phyloP scores from a whole-genome alignment of 2,329 filamentous ascomycete species.

The Dothiorella sarmentorum region DNA sequence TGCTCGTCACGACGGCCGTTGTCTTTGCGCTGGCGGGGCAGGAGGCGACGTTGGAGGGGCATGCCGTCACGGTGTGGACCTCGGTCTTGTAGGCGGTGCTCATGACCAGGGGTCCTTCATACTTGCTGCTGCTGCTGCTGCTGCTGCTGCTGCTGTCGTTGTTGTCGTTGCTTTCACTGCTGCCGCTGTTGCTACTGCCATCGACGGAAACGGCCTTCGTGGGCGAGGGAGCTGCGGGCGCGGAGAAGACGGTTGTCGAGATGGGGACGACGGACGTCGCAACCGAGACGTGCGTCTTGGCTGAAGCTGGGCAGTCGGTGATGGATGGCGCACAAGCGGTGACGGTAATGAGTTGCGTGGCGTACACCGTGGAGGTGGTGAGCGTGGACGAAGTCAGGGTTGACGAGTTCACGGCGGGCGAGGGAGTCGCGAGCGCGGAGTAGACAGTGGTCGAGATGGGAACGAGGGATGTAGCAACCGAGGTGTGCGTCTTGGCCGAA shows the following conservation, averaged over 20 bases:
- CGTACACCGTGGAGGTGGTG: constrained; percentile 6
- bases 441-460: constrained; percentile 6
- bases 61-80: background rate
- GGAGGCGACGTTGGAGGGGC: constrained; percentile 16
- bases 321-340: constrained; percentile 2
- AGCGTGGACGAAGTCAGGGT: background rate
- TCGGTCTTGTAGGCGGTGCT: constrained; percentile 5
- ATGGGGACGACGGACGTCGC: constrained; percentile 3
- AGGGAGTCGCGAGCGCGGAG: no score
- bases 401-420: no score
- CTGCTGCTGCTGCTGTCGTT: background rate
- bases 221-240: background rate
- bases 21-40: constrained; percentile 23
- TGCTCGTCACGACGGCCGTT: background rate
- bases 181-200: background rate
- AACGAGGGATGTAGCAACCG: background rate
- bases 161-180: no score
- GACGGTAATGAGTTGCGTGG: constrained; percentile 7
- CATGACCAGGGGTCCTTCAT: background rate
- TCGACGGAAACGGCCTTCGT: background rate
- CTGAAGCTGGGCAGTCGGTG: constrained; percentile 23
- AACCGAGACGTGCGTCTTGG: constrained; percentile 8
- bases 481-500: constrained; percentile 13
- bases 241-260: constrained; percentile 1
- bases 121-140: background rate